phyloP scores from a whole-genome alignment of 805 yeast genomes.

The Spencermartinsiella europaea region DNA sequence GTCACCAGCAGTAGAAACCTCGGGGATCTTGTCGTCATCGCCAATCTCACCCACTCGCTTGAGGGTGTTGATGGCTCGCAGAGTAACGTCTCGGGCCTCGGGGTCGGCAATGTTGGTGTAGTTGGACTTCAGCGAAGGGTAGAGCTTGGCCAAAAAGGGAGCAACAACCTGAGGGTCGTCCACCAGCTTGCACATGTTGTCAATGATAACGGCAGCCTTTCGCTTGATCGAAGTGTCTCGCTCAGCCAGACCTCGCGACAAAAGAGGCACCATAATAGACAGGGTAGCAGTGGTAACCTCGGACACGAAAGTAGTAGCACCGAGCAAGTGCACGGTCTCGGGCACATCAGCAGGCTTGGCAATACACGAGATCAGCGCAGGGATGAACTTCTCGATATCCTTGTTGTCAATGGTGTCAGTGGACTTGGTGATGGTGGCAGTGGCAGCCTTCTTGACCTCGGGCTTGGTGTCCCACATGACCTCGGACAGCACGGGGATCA shows the following conservation, averaged over 20 bases:
- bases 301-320: constrained; percentile 99
- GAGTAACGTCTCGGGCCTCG: constrained; percentile 98
- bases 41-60: constrained; percentile 98
- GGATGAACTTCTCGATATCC: constrained; percentile 99
- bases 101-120: constrained; percentile 98
- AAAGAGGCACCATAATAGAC: constrained; percentile 98
- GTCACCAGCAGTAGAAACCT: constrained; percentile 99
- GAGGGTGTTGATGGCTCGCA: constrained; percentile 93
- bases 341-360: constrained; percentile 97
- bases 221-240: constrained; percentile 99
- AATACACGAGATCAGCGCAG: constrained; percentile 93
- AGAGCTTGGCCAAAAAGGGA: constrained; percentile 92
- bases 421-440: constrained; percentile 89
- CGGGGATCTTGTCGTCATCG: constrained; percentile 87
- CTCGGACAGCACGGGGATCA: constrained; percentile 96
- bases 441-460: constrained; percentile 96
- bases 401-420: constrained; percentile 98
- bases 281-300: constrained; percentile 99
- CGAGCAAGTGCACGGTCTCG: constrained; percentile 96
- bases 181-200: constrained; percentile 99
- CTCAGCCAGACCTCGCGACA: constrained; percentile 99
- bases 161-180: constrained; percentile 99
- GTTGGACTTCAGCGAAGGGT: constrained; percentile 95
- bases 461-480: constrained; percentile 99
- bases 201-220: constrained; percentile 98